These are phyloP conservation scores for Leishmania arabica DNA, from an alignment of 208 protist species.

Conservation along the genomic window DNA sequence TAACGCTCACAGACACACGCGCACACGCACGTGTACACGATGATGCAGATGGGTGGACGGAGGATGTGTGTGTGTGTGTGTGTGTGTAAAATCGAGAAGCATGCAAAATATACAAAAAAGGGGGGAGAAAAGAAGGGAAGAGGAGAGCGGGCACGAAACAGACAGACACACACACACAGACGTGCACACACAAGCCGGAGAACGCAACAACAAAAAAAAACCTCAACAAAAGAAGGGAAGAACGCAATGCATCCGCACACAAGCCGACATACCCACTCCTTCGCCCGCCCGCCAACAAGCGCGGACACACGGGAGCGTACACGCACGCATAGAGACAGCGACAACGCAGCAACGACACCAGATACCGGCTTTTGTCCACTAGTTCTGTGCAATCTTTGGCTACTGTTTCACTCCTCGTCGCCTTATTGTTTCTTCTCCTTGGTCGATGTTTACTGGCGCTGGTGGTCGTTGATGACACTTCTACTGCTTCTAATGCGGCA, in stretches of 20 bases:
- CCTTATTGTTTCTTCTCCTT: background rate
- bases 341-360: background rate
- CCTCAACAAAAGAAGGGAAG: too few species aligned
- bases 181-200: too few species aligned
- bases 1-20: background rate
- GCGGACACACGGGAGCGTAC: background rate
- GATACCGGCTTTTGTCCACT: background rate
- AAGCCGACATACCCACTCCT: too few species aligned
- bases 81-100: background rate
- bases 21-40: background rate
- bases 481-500: background rate
- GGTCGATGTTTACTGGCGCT: background rate
- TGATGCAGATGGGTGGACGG: background rate
- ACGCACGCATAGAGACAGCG: background rate
- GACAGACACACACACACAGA: background rate
- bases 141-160: background rate
- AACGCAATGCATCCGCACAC: too few species aligned
- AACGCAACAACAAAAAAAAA: too few species aligned
- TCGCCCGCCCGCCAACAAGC: background rate
- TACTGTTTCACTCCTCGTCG: background rate
- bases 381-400: background rate
- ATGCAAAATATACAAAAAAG: background rate
- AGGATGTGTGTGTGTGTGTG: background rate
- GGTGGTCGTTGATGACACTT: background rate
- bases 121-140: background rate